A percentile compares a stretch with the other conserved stretches of the same genome.
phyloP scores from a whole-genome alignment of 1,284 basidiomycete genomes.

The Boletellus deceptivus region DNA sequence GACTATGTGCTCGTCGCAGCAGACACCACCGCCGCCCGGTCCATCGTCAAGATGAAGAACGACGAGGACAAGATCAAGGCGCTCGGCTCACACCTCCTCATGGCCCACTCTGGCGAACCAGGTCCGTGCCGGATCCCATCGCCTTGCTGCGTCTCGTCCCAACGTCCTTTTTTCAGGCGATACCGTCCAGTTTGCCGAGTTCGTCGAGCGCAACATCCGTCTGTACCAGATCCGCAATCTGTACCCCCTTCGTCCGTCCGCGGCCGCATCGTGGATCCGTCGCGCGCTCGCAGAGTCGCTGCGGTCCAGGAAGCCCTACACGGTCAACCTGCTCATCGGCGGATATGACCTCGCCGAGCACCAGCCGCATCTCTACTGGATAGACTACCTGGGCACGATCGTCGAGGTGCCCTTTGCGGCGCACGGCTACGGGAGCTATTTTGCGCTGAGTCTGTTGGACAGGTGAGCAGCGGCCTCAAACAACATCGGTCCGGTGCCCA shows the following conservation, averaged over 20 bases:
- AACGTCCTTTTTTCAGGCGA: constrained; percentile 61
- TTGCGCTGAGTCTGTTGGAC: constrained; percentile 90
- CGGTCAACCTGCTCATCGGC: constrained; percentile 91
- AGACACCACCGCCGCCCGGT: constrained; percentile 86
- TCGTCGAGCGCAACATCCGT: constrained; percentile 91
- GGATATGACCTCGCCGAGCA: constrained; percentile 79
- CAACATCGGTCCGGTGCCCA: constrained; percentile 8
- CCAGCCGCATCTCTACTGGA: constrained; percentile 86
- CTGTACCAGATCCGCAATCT: constrained; percentile 95
- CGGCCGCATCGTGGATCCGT: constrained; percentile 94
- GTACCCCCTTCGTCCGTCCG: constrained; percentile 84
- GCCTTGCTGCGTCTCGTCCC: neutral
- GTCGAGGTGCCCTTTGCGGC: constrained; percentile 90
- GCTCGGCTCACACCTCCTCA: constrained; percentile 88
- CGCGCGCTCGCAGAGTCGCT: constrained; percentile 86
- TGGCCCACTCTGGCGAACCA: constrained; percentile 94
- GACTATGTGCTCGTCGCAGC: constrained; percentile 90
- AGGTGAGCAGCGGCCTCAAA: constrained; percentile 47
- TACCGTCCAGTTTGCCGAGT: constrained; percentile 97
- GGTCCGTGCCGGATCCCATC: constrained; percentile 46
- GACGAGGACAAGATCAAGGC: constrained; percentile 98
- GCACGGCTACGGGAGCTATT: constrained; percentile 94
- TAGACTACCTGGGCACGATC: constrained; percentile 93
- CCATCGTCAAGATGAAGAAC: constrained; percentile 96
- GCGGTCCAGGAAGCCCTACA: constrained; percentile 85